A percentile compares a stretch with the other conserved stretches of the same genome.
Evolutionary conservation across 1,284 basidiomycete genomes (phyloP).

Genomic region (Sanghuangporus weigelae): DNA sequence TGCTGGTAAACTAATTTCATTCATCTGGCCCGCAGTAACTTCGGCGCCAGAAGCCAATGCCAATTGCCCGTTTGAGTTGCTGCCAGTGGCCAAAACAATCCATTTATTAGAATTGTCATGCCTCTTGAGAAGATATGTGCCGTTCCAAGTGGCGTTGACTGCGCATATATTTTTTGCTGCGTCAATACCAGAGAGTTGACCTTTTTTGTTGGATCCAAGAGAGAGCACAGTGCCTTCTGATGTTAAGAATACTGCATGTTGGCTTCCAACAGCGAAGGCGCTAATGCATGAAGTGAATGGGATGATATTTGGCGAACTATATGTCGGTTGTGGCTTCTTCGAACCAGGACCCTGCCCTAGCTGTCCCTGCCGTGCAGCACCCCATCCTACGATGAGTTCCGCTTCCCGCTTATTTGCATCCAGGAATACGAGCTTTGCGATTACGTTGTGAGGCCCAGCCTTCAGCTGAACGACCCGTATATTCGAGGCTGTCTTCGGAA

Average conservation of each 20-base stretch:
- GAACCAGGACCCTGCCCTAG: conserved; percentile 38
- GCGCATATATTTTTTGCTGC: conserved; percentile 24
- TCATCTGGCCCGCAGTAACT: conserved; percentile 20
- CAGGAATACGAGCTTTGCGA: conserved; percentile 38
- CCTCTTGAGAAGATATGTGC: conserved; percentile 53
- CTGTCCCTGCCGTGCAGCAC: conserved; percentile 76
- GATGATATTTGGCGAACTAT: conserved; percentile 33
- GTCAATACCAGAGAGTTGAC: conserved; percentile 51
- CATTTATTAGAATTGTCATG: conserved; percentile 12
- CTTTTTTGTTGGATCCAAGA: conserved; percentile 66
- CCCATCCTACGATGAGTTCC: conserved; percentile 69
- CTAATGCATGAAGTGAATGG: conserved; percentile 28
- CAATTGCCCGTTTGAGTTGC: conserved; percentile 67
- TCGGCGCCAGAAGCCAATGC: conserved; percentile 32
- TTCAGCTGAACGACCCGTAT: conserved; percentile 7
- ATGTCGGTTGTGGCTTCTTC: conserved; percentile 25
- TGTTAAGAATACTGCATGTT: conserved; percentile 62
- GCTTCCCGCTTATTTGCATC: conserved; percentile 21
- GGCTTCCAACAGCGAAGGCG: conserved; percentile 54
- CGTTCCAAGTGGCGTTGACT: conserved; percentile 77
- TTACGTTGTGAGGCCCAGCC: conserved; percentile 69
- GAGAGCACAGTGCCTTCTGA: conserved; percentile 42
- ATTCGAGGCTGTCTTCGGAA: conserved; percentile 17
- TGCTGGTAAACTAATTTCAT: conserved; percentile 34
- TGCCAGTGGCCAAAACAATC: conserved; percentile 51